Base-by-base conservation (phyloP, 768 basidiomycete species). In the Russula brevipes region DNA sequence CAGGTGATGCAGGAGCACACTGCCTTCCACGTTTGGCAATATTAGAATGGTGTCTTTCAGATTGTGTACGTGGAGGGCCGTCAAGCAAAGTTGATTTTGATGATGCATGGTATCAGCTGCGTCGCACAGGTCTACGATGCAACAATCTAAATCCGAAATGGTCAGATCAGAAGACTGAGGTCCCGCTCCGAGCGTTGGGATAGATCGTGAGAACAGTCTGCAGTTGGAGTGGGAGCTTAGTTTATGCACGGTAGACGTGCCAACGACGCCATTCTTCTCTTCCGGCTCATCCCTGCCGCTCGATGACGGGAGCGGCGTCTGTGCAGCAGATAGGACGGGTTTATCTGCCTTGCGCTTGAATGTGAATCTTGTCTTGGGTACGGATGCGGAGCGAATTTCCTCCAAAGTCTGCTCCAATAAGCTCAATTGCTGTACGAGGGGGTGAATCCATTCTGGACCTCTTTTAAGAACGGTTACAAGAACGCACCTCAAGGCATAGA, bases 1-100 rank as follows among this genome's bases (percentile, higher is more conserved):
- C 36, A 93, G 67, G 64, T 86, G 80, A 66, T 90, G 83, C 1
- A 94, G 72, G 57, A 95, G 75, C 9, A 87, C 82, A 68, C 91
- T 94, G 1, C 92, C 90, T 7, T 80, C 70, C 24, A 91, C 76
- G 11, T 70, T 68, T 0, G 90, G 89, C 7, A 91, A 76, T 16
- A 94, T 71, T 24, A 96, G 71, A 3, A 94, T 71, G 11, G 82
- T 84, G 60, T 85, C 77, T 3, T 73, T 76, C 24, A 94, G 66
- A 52, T 83, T 79, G n/a, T 79, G 80, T 19, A 85, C 78, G 69
- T 93, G 89, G 10, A 91, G 68, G 0, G 88, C 84, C 0, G 85
- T 82, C 33, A 76, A 83, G 49, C 74, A 67, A 35, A 73, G 58
- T 31, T 42, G 55, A 31, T 67, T 45, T 16, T n/a, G 54, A 46